A percentile compares a stretch with the other conserved stretches of the same genome.
These are phyloP conservation scores for Thalassiosira mediterranea DNA, from an alignment of 352 stramenopile species.

Conservation along the genomic window DNA sequence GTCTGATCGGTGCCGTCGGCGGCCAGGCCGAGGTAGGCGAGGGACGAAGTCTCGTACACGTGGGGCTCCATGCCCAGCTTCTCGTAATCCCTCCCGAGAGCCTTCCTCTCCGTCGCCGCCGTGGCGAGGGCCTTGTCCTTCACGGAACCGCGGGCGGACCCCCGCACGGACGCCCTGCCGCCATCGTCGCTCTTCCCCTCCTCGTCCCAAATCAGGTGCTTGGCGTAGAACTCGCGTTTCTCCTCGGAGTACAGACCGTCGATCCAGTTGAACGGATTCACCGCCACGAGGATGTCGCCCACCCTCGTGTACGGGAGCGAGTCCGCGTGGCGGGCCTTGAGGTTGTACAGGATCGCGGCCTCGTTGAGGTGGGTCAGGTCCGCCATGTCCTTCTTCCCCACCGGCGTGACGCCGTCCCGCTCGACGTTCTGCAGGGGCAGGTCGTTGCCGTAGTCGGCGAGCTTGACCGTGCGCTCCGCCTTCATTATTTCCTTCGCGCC, in stretches of 20 bases:
- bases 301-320: conserved; percentile 94
- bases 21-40: conserved; percentile 76
- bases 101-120: conserved; percentile 49
- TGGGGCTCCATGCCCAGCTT: conserved; percentile 69
- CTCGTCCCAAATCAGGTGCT: conserved; percentile 69
- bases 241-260: conserved; percentile 67
- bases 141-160: background rate
- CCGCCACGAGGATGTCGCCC: conserved; percentile 86
- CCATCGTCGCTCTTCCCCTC: background rate
- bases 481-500: conserved; percentile 9
- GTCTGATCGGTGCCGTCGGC: conserved; percentile 83
- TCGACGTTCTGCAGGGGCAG: conserved; percentile 80
- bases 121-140: conserved; percentile 25
- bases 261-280: conserved; percentile 82
- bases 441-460: conserved; percentile 68
- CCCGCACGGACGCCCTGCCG: background rate
- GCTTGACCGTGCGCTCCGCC: conserved; percentile 40
- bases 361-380: conserved; percentile 95
- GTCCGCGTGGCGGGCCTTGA: conserved; percentile 88
- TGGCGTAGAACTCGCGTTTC: conserved; percentile 68
- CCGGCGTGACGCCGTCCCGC: conserved; percentile 36
- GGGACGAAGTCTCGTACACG: conserved; percentile 78
- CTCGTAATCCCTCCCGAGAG: conserved; percentile 61
- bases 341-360: conserved; percentile 93
- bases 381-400: conserved; percentile 87